Conservation (phyloP, 2,329 filamentous ascomycete genomes). For the Hortaea werneckii region DNA sequence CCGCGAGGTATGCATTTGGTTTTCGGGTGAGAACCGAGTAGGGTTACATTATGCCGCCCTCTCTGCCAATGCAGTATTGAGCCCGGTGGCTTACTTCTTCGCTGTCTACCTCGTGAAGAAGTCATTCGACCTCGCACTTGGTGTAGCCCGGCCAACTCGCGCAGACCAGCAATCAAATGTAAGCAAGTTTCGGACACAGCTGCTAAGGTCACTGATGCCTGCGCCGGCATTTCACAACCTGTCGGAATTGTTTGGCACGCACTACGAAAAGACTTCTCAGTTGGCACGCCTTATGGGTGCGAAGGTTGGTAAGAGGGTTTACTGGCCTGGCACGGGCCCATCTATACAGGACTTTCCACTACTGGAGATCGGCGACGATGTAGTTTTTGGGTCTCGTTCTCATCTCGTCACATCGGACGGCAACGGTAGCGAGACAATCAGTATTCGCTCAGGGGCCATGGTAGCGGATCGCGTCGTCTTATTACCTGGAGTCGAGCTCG, state of each 20-base stretch:
- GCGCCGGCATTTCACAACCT: conserved; percentile 36
- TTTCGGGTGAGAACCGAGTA: conserved; percentile 37
- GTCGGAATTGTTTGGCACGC: conserved; percentile 43
- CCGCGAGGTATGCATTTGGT: conserved; percentile 40
- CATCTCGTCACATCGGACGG: conserved; percentile 46
- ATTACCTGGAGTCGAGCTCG: conserved; percentile 42
- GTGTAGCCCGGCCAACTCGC: conserved; percentile 26
- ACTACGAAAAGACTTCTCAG: conserved; percentile 46
- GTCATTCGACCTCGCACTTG: conserved; percentile 27
- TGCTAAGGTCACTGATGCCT: conserved; percentile 39
- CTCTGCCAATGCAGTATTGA: conserved; percentile 30
- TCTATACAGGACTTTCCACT: conserved; percentile 45
- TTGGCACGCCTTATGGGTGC: conserved; percentile 43
- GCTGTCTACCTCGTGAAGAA: conserved; percentile 34
- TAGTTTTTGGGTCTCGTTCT: conserved; percentile 49
- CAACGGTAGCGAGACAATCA: conserved; percentile 38
- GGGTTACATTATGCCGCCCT: conserved; percentile 43
- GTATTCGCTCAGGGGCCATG: conserved; percentile 43
- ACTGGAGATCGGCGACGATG: conserved; percentile 46
- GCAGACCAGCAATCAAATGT: conserved; percentile 26
- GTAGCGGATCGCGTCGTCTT: conserved; percentile 47
- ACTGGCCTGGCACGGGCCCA: conserved; percentile 50
- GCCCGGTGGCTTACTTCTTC: conserved; percentile 37
- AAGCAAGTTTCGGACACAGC: conserved; percentile 34
- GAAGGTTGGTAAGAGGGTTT: conserved; percentile 43